Evolutionary conservation across 2,329 filamentous ascomycete species (phyloP), one percentile per base, ranked within the genome.

Genomic region (Colletotrichum destructivum): DNA sequence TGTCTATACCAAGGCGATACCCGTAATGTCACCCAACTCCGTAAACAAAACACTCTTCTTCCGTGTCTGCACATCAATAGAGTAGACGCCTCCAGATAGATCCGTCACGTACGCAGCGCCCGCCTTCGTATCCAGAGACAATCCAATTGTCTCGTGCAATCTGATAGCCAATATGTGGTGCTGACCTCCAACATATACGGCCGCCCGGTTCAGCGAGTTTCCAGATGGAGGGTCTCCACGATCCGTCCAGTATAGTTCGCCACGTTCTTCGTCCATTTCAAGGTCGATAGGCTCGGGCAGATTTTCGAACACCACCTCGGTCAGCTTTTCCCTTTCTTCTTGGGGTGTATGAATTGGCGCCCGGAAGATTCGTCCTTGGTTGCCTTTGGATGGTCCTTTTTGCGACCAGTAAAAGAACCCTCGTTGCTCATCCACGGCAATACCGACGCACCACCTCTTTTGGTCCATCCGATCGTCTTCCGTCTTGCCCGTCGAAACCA

Each of bases 211-310:
- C 5, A 68, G 44, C 15, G 66, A 21, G 16, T 68, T 68, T n/a
- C 66, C 59, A 4, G 51, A 31, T 8, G 66, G 66, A 15, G 66
- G 66, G 18, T 68, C 66, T 46, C 66, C 66, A 11, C 66, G 66
- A 44, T 68, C 66, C 18, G 66, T 68, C 66, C 66, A 68, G 26
- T 63, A 68, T 18, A 68, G 38, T 7, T 4, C 40, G 13, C 51
- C 18, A 18, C 4, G 23, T 44, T 51, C 40, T 18, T 57, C 66
- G n/a, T 68, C 66, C 6, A 68, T 18, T 15, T 68, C 66, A 4
- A 68, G 60, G 7, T 68, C 66, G 15, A 68, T 64, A 4, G 66
- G 66, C 12, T 64, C 66, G 16, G 66, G 66, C 4, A 64, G 66
- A 4, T 44, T 44, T 5, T 57, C 60, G 13, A 57, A 52, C 4